Evolutionary conservation across 2,329 filamentous ascomycete genomes (phyloP).

Genomic region (Claviceps citrina): DNA sequence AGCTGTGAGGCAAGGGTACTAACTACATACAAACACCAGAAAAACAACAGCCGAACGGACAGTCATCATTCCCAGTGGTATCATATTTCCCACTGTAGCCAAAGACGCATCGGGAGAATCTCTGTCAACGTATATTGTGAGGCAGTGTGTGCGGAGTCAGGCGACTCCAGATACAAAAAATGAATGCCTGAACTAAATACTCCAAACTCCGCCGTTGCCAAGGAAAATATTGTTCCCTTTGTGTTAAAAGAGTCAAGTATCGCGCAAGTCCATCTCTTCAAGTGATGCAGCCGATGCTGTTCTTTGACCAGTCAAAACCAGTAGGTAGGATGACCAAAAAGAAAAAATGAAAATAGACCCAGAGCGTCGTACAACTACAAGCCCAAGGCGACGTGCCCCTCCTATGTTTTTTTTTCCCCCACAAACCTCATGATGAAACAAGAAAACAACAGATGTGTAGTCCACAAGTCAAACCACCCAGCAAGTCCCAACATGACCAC

Average conservation of each 20-base stretch:
- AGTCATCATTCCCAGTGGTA: neutral
- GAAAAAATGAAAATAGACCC: neutral
- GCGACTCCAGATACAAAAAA: neutral
- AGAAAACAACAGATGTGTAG: constrained; percentile 1
- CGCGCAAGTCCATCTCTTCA: constrained; percentile 2
- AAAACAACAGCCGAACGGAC: neutral
- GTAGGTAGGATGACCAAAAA: neutral
- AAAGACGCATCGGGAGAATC: too few relatives aligned
- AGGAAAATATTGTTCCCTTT: too few relatives aligned
- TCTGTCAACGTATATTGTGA: neutral
- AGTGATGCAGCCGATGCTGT: constrained; percentile 1
- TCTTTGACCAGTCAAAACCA: neutral
- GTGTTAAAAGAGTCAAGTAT: neutral
- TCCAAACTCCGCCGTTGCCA: constrained; percentile 4
- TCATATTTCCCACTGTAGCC: too few relatives aligned
- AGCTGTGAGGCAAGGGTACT: too few relatives aligned
- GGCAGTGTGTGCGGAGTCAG: neutral
- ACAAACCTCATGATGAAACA: neutral
- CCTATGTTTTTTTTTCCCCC: neutral
- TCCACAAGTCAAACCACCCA: neutral
- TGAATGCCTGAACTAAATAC: constrained; percentile 6
- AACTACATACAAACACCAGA: too few relatives aligned
- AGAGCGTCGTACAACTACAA: constrained; percentile 2
- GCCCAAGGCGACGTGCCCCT: neutral
- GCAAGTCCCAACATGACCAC: neutral